These are phyloP conservation scores for Lunularia cruciata DNA, from an alignment of 225 moss, liverwort and hornwort genomes.

Conservation along the genomic window DNA sequence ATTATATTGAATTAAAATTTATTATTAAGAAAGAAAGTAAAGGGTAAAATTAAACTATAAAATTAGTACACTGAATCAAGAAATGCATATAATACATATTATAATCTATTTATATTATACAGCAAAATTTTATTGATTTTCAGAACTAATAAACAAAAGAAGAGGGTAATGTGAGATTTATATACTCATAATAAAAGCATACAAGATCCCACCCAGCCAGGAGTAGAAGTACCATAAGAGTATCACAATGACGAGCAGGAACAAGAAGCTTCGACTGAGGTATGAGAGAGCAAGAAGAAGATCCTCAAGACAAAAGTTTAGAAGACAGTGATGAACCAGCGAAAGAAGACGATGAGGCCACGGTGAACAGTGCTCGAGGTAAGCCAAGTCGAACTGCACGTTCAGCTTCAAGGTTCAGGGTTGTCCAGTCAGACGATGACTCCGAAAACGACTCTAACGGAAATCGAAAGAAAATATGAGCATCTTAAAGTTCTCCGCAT, in stretches of 20 bases:
- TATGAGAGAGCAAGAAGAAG: conserved; percentile 11
- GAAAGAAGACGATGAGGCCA: conserved; percentile 4
- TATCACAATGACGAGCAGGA: conserved; percentile 20
- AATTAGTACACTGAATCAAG: too few species aligned
- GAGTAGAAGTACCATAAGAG: conserved; percentile 16
- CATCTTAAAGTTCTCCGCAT: too few species aligned
- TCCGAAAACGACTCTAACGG: conserved; percentile 8
- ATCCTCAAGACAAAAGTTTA: background rate
- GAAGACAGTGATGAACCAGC: conserved; percentile 14
- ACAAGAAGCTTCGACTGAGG: conserved; percentile 11
- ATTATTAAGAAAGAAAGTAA: too few species aligned
- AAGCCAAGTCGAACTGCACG: background rate
- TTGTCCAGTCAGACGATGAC: conserved; percentile 18
- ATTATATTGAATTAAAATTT: too few species aligned
- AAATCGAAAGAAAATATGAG: conserved; percentile 1
- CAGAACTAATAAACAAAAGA: background rate
- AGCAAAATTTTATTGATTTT: too few species aligned
- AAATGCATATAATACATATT: conserved; percentile 37
- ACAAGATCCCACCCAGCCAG: background rate
- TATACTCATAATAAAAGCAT: conserved; percentile 6
- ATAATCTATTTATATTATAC: background rate
- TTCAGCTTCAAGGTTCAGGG: conserved; percentile 7
- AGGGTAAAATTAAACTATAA: too few species aligned
- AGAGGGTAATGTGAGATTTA: too few species aligned
- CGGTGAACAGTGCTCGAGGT: too few species aligned